Evolutionary conservation across 2,329 filamentous ascomycete species (phyloP), one percentile per base, ranked within the genome.

Genomic region (Colletotrichum truncatum): DNA sequence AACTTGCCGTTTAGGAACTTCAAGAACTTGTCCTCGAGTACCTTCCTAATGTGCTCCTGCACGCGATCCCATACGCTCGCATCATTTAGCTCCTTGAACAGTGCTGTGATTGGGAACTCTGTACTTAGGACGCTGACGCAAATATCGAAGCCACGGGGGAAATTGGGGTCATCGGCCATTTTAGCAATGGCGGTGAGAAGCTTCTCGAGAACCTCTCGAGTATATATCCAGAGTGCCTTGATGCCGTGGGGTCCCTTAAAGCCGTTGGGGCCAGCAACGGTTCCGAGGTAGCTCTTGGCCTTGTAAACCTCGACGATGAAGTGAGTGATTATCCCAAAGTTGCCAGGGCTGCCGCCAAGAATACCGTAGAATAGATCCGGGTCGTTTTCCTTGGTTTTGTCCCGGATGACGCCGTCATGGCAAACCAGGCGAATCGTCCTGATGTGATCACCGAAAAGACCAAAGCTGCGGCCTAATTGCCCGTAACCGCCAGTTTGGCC

Each of bases 311-410:
- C 76, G 26, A 83, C 73, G 0, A 84, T 88, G 73, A 86, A 80
- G 6, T 85, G 87, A 1, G 82, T 80, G 4, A 89, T 80, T 4
- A 89, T 79, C 1, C 84, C 87, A 52, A 87, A 85, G 32, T 84
- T 89, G 2, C 85, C 86, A 0, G 83, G 85, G 3, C 87, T 87
- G 3, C 87, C 86, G 3, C 87, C 86, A 7, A 82, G 78, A 3
- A 88, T 76, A 2, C 86, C 87, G 78, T 85, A 89, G 74, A 87
- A 89, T 0, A 89, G 77, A 38, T 90, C 87, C 0, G 80, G 69
- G 55, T 89, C 80, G n/a, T 78, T 73, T 0, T 77, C 69, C n/a
- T 78, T 82, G 16, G 79, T 84, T 4, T 87, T 79, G 4, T 79
- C 80, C 1, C 83, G 72, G 23, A 83, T 73, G 10, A 75, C 65